A percentile compares a stretch with the other conserved stretches of the same genome.
phyloP scores from a whole-genome alignment of 495 filamentous ascomycete genomes.

The Diplogelasinospora grovesii region DNA sequence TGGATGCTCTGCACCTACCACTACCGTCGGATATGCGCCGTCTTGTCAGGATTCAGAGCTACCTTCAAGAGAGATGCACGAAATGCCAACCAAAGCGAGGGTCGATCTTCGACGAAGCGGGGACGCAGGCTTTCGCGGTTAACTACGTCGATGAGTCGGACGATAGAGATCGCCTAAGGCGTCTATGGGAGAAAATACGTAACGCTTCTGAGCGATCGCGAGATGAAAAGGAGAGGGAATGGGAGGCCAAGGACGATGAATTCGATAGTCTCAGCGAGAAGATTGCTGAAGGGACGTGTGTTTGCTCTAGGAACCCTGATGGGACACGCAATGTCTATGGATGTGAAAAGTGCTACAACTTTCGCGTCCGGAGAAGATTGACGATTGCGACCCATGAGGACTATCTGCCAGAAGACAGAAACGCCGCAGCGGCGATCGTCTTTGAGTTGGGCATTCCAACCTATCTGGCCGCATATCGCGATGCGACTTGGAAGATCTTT shows the following conservation, averaged over 20 bases:
- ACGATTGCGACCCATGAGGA: slow-evolving; percentile 38
- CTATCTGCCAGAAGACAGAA: slow-evolving; percentile 43
- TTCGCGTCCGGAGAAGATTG: too few relatives aligned
- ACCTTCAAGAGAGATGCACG: too few relatives aligned
- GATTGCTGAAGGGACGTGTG: slow-evolving; percentile 24
- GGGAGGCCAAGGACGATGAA: slow-evolving; percentile 23
- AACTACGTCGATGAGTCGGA: slow-evolving; percentile 38
- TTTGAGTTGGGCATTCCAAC: too few relatives aligned
- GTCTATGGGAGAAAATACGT: too few relatives aligned
- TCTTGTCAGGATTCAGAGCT: slow-evolving; percentile 39
- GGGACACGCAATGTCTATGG: too few relatives aligned
- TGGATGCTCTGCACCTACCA: slow-evolving; percentile 46
- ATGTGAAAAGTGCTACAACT: too few relatives aligned
- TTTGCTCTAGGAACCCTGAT: too few relatives aligned
- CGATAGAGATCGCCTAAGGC: too few relatives aligned
- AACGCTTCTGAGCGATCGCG: too few relatives aligned
- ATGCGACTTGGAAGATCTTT: slow-evolving; percentile 40
- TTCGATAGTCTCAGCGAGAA: slow-evolving; percentile 34
- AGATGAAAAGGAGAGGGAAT: too few relatives aligned
- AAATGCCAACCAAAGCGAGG: too few relatives aligned
- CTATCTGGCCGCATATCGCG: too few relatives aligned
- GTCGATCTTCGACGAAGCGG: slow-evolving; percentile 40
- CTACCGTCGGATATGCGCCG: slow-evolving; percentile 38
- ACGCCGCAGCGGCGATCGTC: slow-evolving; percentile 24
- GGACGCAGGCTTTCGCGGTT: slow-evolving; percentile 35